phyloP scores from a whole-genome alignment of 306 rosid species.

The Erythrophleum fordii region DNA sequence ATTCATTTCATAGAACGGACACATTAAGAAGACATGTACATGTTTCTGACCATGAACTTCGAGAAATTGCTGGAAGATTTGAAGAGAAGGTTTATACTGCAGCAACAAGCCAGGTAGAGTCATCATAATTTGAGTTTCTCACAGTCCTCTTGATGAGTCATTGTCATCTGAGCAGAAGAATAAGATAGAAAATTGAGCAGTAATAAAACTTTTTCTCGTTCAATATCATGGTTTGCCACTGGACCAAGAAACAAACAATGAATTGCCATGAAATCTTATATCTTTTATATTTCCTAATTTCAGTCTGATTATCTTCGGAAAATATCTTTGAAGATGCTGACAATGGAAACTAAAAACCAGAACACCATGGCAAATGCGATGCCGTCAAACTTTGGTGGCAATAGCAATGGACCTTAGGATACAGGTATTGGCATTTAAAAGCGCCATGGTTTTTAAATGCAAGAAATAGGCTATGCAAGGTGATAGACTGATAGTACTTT shows the following conservation, averaged over 20 bases:
- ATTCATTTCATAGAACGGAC: slow-evolving; percentile 46
- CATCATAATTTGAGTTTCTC: background rate
- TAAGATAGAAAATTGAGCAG: background rate
- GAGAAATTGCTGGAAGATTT: slow-evolving; percentile 56
- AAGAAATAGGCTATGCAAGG: background rate
- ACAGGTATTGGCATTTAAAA: background rate
- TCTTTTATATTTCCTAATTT: background rate
- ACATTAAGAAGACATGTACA: slow-evolving; percentile 56
- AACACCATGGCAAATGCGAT: no score
- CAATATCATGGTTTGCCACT: background rate
- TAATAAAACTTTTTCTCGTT: background rate
- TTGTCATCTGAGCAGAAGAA: background rate
- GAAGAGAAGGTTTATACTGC: slow-evolving; percentile 56
- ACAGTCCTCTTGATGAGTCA: background rate
- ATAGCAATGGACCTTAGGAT: background rate
- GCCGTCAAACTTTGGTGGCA: background rate
- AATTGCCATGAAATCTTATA: background rate
- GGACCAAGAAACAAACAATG: no score
- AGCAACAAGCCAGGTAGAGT: slow-evolving; percentile 55
- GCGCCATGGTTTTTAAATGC: background rate
- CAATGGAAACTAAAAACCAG: no score
- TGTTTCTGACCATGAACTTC: slow-evolving; percentile 51
- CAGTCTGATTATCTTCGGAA: slow-evolving; percentile 28
- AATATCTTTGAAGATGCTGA: background rate
- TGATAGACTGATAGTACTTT: background rate